Evolutionary conservation across 2,329 filamentous ascomycete species (phyloP).

Genomic region (Pseudovirgaria hyperparasitica): DNA sequence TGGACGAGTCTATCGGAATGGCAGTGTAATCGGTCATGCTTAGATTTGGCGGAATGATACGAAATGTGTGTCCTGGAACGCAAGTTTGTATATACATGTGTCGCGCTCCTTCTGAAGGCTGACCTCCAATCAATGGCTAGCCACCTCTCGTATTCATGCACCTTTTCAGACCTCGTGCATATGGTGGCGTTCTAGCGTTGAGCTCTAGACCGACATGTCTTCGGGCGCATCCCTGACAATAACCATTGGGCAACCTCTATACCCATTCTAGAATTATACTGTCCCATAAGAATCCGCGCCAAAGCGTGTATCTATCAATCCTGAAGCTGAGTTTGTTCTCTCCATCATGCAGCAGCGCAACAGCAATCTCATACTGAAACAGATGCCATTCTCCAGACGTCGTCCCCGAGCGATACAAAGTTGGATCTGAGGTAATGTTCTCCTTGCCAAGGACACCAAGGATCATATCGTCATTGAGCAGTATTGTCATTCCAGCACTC

Average conservation of each 20-base stretch:
- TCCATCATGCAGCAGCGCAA: conserved; percentile 11
- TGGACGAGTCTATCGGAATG: too few species aligned
- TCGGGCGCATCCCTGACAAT: too few species aligned
- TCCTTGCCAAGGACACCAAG: conserved; percentile 23
- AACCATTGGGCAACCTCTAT: conserved; percentile 2
- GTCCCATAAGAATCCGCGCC: conserved; percentile 25
- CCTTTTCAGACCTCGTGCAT: too few species aligned
- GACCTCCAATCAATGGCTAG: too few species aligned
- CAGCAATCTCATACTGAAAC: conserved; percentile 22
- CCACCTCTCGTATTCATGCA: too few species aligned
- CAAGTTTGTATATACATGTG: too few species aligned
- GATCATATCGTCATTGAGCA: conserved; percentile 18
- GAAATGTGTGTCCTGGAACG: too few species aligned
- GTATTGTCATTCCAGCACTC: conserved; percentile 20
- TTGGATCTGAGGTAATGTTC: conserved; percentile 23
- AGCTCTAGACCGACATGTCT: too few species aligned
- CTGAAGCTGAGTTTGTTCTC: conserved; percentile 19
- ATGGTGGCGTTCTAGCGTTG: too few species aligned
- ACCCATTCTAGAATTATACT: conserved; percentile 19
- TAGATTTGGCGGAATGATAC: too few species aligned
- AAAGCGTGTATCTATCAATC: conserved; percentile 16
- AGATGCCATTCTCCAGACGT: conserved; percentile 31
- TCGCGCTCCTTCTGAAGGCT: too few species aligned
- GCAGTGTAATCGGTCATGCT: too few species aligned
- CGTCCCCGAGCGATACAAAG: conserved; percentile 29